phyloP scores from a whole-genome alignment of 2,329 filamentous ascomycete genomes.

The Aspergillus sergii region DNA sequence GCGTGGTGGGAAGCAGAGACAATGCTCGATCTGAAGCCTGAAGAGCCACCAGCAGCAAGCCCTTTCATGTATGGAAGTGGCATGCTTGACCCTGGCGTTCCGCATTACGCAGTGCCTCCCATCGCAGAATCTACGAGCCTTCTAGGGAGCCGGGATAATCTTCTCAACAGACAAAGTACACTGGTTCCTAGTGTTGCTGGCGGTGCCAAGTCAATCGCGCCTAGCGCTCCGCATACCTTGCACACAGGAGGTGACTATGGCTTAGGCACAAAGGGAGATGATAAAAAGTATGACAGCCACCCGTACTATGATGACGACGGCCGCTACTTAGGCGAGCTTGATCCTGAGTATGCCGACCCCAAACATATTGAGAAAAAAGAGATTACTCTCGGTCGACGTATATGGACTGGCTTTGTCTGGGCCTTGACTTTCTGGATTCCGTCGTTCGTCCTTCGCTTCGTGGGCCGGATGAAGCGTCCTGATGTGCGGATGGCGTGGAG shows the following conservation, averaged over 20 bases:
- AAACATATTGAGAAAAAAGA: slow-evolving; percentile 74
- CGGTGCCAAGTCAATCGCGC: slow-evolving; percentile 57
- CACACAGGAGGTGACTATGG: slow-evolving; percentile 81
- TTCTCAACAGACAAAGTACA: slow-evolving; percentile 51
- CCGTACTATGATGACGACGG: slow-evolving; percentile 71
- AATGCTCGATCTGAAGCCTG: slow-evolving; percentile 86
- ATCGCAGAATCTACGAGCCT: slow-evolving; percentile 63
- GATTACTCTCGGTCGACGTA: slow-evolving; percentile 64
- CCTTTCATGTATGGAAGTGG: slow-evolving; percentile 57
- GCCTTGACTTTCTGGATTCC: slow-evolving; percentile 91
- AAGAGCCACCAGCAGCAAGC: slow-evolving; percentile 48
- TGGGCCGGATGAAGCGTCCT: slow-evolving; percentile 95
- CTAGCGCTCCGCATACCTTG: slow-evolving; percentile 54
- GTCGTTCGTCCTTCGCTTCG: slow-evolving; percentile 73
- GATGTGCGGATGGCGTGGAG: slow-evolving; percentile 97
- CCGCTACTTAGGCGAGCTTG: slow-evolving; percentile 68
- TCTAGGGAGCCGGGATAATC: slow-evolving; percentile 71
- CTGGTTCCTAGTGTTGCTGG: slow-evolving; percentile 52
- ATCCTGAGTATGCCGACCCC: slow-evolving; percentile 75
- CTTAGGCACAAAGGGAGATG: slow-evolving; percentile 82
- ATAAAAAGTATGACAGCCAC: slow-evolving; percentile 67
- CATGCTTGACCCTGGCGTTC: slow-evolving; percentile 73
- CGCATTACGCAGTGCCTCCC: slow-evolving; percentile 59
- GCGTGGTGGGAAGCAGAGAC: slow-evolving; percentile 98
- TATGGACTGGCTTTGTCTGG: slow-evolving; percentile 86